Percentiles rank a stretch among this genome's conserved stretches.
Evolutionary conservation across 2,329 filamentous ascomycete genomes (phyloP).

Genomic region (Penicillium sumatraense): DNA sequence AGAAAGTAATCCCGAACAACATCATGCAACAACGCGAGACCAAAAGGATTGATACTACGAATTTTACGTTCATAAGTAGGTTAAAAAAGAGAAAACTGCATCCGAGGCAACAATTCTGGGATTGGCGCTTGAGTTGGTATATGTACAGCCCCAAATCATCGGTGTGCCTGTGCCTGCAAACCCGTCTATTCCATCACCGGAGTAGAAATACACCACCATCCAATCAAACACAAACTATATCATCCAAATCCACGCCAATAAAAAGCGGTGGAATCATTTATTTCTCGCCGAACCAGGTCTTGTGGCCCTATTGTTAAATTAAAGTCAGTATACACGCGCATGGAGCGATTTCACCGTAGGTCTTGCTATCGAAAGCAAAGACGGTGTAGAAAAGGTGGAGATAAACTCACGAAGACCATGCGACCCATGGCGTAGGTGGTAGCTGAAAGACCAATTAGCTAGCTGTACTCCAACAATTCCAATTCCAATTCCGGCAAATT

Average conservation of each 20-base stretch:
- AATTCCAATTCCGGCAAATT: neutral
- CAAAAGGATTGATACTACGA: too few relatives aligned
- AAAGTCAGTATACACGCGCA: conserved; percentile 26
- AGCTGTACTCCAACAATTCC: neutral
- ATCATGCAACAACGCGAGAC: neutral
- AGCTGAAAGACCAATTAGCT: conserved; percentile 17
- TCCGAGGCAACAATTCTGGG: conserved; percentile 28
- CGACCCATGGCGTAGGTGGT: conserved; percentile 51
- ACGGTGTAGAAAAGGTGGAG: neutral
- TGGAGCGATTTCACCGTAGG: neutral
- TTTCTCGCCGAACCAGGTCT: conserved; percentile 61
- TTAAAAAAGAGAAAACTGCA: neutral
- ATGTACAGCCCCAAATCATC: conserved; percentile 44
- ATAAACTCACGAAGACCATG: conserved; percentile 46
- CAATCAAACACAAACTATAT: conserved; percentile 19
- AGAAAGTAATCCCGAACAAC: neutral
- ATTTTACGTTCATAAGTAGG: too few relatives aligned
- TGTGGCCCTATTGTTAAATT: conserved; percentile 58
- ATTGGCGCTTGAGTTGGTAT: conserved; percentile 40
- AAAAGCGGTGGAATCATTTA: conserved; percentile 26
- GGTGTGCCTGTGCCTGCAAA: conserved; percentile 30
- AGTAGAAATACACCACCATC: conserved; percentile 43
- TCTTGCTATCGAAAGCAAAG: neutral
- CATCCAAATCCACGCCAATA: conserved; percentile 8
- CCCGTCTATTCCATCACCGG: conserved; percentile 30